These are phyloP conservation scores for Chlamydomonas reinhardtii DNA, from an alignment of 163 green algal species.

Conservation along the genomic window DNA sequence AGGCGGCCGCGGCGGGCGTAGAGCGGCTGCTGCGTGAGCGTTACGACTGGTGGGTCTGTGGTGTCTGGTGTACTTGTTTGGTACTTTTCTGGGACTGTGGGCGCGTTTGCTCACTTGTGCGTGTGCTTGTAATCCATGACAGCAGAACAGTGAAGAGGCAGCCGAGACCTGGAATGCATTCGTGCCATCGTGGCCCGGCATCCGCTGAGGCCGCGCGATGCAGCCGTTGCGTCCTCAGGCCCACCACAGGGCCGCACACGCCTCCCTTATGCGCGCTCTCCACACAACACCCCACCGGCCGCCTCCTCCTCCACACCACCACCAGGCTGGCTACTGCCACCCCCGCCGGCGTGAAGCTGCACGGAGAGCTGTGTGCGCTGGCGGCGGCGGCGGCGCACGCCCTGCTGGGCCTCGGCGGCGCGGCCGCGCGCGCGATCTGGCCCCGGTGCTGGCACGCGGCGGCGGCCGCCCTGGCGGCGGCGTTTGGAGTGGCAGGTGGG, in stretches of 20 bases:
- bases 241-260: too few relatives aligned
- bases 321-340: constrained; percentile 45
- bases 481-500: neutral
- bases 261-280: too few relatives aligned
- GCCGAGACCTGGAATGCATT: too few relatives aligned
- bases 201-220: too few relatives aligned
- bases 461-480: constrained; percentile 18
- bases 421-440: constrained; percentile 3
- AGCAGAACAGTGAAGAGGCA: too few relatives aligned
- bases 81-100: neutral
- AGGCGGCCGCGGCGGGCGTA: neutral
- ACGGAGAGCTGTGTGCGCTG: constrained; percentile 41
- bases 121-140: too few relatives aligned
- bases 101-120: neutral
- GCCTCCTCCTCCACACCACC: neutral
- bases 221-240: too few relatives aligned
- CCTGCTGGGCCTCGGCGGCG: neutral
- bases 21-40: constrained; percentile 19
- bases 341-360: constrained; percentile 53
- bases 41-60: constrained; percentile 37
- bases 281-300: too few relatives aligned
- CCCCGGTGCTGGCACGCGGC: neutral
- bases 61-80: neutral
- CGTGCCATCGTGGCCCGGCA: too few relatives aligned
- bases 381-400: constrained; percentile 1